Evolutionary conservation across 306 rosid genomes (phyloP), one percentile per base, ranked within the genome.

Genomic region (Alnus rubra): DNA sequence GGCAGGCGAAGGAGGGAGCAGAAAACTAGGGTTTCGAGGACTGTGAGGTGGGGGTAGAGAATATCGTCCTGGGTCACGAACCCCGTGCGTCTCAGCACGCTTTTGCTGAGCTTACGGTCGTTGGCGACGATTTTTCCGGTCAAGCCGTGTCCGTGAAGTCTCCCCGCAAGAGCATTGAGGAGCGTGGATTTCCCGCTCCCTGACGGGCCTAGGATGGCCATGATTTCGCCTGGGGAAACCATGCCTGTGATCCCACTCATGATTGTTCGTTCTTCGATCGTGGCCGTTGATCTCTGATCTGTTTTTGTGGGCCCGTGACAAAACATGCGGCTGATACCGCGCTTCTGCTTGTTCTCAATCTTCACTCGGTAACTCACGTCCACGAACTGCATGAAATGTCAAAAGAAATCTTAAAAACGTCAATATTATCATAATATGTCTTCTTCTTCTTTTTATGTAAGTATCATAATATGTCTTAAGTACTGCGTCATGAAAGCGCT

Each of bases 111-210:
- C 13, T 86, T 90, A 11, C 72, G 44, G 0, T 85, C 88, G 81
- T 94, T 94, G 7, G 94, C 94, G 54, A 84, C 86, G 71, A 94
- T 74, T 64, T 94, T 74, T 69, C 98, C 97, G 0, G 91, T 82
- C 76, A 90, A 79, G 5, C 84, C 84, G 50, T 84, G 83, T 1
- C 90, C 89, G 33, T 86, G 90, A 59, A 92, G 87, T 28, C 97
- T 82, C 1, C 97, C 98, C 0, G 93, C 88, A 0, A 94, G 80
- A 0, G 96, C 93, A 74, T 92, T 94, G 7, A 94, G 87, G 35
- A 94, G 92, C 77, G 98, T 92, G 0, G 97, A 92, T 85, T 94
- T 94, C 0, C 98, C 98, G 45, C 98, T 94, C 0, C 98, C 98
- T 0, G 98, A 94, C 4, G 98, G 98, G 3, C 98, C 98, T 0